Percentiles rank a stretch among this genome's conserved stretches.
These are phyloP conservation scores for Teratosphaeria gauchensis DNA, from an alignment of 2,329 filamentous ascomycete genomes.

Conservation along the genomic window DNA sequence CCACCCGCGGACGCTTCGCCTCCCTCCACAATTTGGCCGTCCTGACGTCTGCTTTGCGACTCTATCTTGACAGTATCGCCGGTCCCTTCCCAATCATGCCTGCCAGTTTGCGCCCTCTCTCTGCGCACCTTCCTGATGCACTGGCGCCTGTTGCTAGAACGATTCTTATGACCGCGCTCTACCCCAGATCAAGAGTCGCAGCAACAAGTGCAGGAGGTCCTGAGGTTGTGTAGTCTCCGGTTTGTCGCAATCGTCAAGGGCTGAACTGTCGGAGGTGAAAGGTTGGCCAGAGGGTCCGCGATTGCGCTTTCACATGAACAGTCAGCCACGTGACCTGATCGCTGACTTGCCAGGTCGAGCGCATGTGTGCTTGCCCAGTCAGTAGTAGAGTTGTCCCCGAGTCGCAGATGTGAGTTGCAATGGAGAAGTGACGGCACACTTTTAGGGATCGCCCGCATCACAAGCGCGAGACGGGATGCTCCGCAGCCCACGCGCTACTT, in stretches of 20 bases:
- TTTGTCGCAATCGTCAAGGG: neutral
- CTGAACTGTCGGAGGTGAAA: neutral
- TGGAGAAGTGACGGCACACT: neutral
- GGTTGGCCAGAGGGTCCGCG: neutral
- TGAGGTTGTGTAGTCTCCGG: neutral
- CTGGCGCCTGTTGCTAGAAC: neutral
- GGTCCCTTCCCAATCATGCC: constrained; percentile 12
- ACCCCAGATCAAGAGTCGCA: neutral
- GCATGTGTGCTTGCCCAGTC: neutral
- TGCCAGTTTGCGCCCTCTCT: neutral
- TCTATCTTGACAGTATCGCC: constrained; percentile 15
- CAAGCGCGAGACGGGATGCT: too few species aligned
- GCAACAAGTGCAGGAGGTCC: neutral
- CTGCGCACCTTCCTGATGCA: neutral
- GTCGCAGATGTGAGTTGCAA: neutral
- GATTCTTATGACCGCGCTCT: neutral
- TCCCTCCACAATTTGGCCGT: constrained; percentile 9
- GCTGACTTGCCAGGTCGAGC: neutral
- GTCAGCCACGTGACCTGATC: neutral
- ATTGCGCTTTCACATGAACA: neutral
- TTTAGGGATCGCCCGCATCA: too few species aligned
- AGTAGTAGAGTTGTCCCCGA: neutral
- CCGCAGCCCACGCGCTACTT: too few species aligned
- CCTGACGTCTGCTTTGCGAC: constrained; percentile 11
- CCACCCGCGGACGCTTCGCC: constrained; percentile 10